phyloP scores from a whole-genome alignment of 352 stramenopile genomes.

The Phytophthora megakarya region DNA sequence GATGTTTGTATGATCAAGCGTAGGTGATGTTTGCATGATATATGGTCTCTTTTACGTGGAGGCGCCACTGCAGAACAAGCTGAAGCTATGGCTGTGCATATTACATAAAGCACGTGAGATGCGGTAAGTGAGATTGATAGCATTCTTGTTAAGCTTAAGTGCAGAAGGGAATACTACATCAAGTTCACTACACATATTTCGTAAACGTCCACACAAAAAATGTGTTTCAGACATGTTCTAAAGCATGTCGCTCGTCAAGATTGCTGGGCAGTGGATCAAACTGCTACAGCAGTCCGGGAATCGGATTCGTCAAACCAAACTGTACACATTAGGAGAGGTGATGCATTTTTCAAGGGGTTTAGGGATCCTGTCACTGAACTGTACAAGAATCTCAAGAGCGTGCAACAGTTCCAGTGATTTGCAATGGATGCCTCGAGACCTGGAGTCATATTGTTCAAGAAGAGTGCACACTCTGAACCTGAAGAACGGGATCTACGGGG shows the following conservation, averaged over 20 bases:
- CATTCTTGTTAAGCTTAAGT: constrained; percentile 7
- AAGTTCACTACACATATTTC: constrained; percentile 16
- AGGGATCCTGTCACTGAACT: background rate
- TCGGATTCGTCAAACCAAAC: background rate
- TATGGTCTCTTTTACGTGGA: no score
- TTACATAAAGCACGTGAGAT: no score
- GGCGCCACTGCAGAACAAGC: no score
- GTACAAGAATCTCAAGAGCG: constrained; percentile 4
- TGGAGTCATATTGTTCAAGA: background rate
- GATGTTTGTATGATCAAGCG: no score
- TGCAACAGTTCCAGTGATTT: constrained; percentile 15
- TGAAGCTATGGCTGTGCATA: no score
- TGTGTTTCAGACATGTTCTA: constrained; percentile 16
- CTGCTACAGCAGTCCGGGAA: constrained; percentile 2
- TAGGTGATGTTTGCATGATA: no score
- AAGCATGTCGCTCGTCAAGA: constrained; percentile 15
- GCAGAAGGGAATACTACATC: constrained; percentile 4
- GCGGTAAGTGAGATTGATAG: no score
- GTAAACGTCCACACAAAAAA: constrained; percentile 29
- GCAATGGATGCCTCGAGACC: no score
- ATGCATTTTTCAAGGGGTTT: background rate
- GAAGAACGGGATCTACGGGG: background rate
- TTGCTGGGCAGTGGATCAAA: no score
- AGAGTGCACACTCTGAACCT: no score
- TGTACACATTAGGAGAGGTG: background rate